Base-by-base conservation (phyloP, 2,329 filamentous ascomycete genomes). In the Colletotrichum sidae region DNA sequence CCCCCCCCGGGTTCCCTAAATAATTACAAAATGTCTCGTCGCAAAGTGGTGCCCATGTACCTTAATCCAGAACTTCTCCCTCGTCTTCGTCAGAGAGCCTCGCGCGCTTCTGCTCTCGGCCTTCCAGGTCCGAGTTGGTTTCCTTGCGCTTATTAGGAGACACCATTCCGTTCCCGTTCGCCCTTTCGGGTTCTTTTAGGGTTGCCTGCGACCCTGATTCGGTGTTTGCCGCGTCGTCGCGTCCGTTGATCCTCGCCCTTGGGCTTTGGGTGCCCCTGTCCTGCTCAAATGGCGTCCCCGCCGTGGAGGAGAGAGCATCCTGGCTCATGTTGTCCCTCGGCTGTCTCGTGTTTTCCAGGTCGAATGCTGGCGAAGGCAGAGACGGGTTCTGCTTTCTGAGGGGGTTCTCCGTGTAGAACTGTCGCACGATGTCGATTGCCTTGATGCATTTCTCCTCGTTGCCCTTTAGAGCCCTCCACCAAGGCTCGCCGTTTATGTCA, bases 401-500 rank as follows among this genome's bases (percentile, higher is more conserved):
- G 51, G 88, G 88, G 74, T 90, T 90, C 75, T 90, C 87, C 46
- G 77, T 80, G 74, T 89, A 90, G 72, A 90, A 90, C 67, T 86
- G 88, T 41, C 88, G 87, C 83, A 97, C 91, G 58, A 92, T 84
- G 59, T 91, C 89, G 70, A 94, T 92, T 4, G 93, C 93, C 70
- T 85, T 86, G 46, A 86, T 80, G 68, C 96, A 92, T 67, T 91
- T 88, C 25, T 84, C 82, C 69, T 95, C 84, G 68, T 89, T 86
- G 41, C 94, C 92, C 39, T 88, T 87, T 56, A 97, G 80, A 60
- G 88, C 85, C 65, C 90, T 90, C 95, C 95, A 99, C 96, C 96
- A 99, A 0, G 94, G 86, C 70, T 88, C 85, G 42, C 92, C 92
- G 55, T 89, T 81, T 46, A 90, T 83, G 70, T 96, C 92, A 69